Evolutionary conservation across 1,284 basidiomycete genomes (phyloP).

Genomic region (Singerocomus inundabilis): DNA sequence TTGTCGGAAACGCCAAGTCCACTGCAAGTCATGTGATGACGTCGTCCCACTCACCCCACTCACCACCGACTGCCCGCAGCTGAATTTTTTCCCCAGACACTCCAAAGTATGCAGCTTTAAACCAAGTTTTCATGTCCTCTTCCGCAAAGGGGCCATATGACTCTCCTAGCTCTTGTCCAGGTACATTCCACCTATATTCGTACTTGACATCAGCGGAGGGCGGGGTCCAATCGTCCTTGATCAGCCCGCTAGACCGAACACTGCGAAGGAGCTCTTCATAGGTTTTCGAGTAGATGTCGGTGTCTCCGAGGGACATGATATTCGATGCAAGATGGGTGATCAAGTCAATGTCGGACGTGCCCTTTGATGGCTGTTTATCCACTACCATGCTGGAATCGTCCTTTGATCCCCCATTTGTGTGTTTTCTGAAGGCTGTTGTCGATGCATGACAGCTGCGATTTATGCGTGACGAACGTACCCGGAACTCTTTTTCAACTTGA

Average conservation of each 20-base stretch:
- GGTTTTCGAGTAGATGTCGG: constrained; percentile 79
- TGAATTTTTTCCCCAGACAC: constrained; percentile 68
- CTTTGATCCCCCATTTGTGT: constrained; percentile 37
- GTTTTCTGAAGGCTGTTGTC: constrained; percentile 24
- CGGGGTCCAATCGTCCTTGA: constrained; percentile 69
- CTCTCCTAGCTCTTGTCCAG: constrained; percentile 48
- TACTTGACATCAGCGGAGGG: constrained; percentile 73
- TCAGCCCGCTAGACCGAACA: constrained; percentile 67
- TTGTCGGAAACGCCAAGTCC: not conserved
- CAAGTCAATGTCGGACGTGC: constrained; percentile 62
- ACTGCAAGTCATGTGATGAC: constrained; percentile 42
- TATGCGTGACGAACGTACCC: constrained; percentile 35
- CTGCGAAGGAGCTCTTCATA: constrained; percentile 79
- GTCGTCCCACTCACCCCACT: constrained; percentile 75
- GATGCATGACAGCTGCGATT: not conserved
- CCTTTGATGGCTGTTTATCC: constrained; percentile 41
- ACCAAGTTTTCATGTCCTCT: constrained; percentile 75
- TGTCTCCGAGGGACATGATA: constrained; percentile 79
- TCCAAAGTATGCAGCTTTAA: constrained; percentile 75
- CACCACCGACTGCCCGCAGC: constrained; percentile 57
- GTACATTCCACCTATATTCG: constrained; percentile 75
- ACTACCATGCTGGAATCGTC: constrained; percentile 43
- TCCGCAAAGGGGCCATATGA: constrained; percentile 76
- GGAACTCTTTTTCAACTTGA: constrained; percentile 60
- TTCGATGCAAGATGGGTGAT: constrained; percentile 82